Evolutionary conservation across 768 basidiomycete species (phyloP).

Genomic region (Boletellus ananiceps): DNA sequence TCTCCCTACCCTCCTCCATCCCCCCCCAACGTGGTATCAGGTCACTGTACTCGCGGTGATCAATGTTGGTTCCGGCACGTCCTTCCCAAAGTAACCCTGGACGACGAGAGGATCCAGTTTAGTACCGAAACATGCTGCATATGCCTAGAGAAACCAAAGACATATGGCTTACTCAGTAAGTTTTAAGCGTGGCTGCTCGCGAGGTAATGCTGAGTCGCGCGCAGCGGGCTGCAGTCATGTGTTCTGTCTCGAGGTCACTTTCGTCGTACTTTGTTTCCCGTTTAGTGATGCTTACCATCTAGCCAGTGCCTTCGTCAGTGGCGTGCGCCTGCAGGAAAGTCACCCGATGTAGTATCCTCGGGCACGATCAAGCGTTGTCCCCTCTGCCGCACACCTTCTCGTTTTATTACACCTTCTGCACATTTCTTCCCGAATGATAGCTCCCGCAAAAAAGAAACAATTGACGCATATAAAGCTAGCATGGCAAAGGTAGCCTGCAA

Average conservation of each 20-base stretch:
- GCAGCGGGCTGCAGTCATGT: conserved; percentile 71
- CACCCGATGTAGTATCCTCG: conserved; percentile 46
- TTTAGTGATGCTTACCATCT: conserved; percentile 5
- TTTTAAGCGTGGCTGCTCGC: background rate
- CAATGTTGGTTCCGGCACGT: conserved; percentile 74
- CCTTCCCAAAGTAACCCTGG: conserved; percentile 16
- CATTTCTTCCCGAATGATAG: conserved; percentile 54
- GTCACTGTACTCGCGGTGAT: conserved; percentile 66
- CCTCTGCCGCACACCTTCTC: conserved; percentile 64
- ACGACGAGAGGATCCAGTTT: conserved; percentile 22
- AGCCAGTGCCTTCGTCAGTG: conserved; percentile 73
- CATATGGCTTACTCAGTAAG: conserved; percentile 66
- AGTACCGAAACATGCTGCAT: conserved; percentile 61
- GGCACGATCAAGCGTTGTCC: conserved; percentile 74
- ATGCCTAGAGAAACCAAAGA: conserved; percentile 67
- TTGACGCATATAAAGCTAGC: conserved; percentile 63
- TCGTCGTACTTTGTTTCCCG: background rate
- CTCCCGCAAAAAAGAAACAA: conserved; percentile 45
- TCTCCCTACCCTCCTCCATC: background rate
- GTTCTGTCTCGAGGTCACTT: conserved; percentile 65
- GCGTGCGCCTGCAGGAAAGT: conserved; percentile 59
- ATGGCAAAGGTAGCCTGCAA: conserved; percentile 69
- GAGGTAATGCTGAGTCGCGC: conserved; percentile 4
- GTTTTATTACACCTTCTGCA: conserved; percentile 72
- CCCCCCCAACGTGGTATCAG: conserved; percentile 32